Conservation (phyloP, 2,329 filamentous ascomycete genomes). For the Dactylonectria estremocensis region DNA sequence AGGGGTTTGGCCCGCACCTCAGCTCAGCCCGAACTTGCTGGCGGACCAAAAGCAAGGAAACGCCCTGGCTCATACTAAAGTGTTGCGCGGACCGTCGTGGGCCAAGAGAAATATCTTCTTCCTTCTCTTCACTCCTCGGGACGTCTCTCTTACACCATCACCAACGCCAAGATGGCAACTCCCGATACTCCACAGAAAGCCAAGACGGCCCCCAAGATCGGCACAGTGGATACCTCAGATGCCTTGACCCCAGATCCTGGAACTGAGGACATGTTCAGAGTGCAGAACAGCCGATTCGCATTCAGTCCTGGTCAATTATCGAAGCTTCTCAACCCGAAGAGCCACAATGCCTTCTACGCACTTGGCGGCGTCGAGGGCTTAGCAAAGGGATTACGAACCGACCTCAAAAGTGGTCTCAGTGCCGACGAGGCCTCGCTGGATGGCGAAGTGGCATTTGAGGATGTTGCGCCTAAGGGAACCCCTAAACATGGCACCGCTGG, state of each 20-base stretch:
- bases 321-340: slow-evolving; percentile 87
- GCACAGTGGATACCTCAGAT: slow-evolving; percentile 47
- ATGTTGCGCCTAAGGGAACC: slow-evolving; percentile 62
- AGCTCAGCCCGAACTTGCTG: slow-evolving; percentile 12
- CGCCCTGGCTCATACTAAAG: slow-evolving; percentile 10
- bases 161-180: slow-evolving; percentile 38
- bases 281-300: slow-evolving; percentile 86
- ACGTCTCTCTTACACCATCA: slow-evolving; percentile 21
- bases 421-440: slow-evolving; percentile 77
- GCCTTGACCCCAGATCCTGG: slow-evolving; percentile 71
- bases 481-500: slow-evolving; percentile 54
- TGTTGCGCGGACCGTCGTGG: background rate
- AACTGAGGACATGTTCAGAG: slow-evolving; percentile 79
- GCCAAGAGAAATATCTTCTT: background rate
- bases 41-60: slow-evolving; percentile 4
- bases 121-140: background rate
- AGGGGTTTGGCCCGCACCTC: slow-evolving; percentile 7
- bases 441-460: slow-evolving; percentile 77
- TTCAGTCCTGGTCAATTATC: slow-evolving; percentile 85
- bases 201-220: slow-evolving; percentile 33
- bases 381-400: slow-evolving; percentile 80
- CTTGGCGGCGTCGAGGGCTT: slow-evolving; percentile 81
- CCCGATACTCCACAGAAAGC: slow-evolving; percentile 33
- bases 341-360: slow-evolving; percentile 79
- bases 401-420: slow-evolving; percentile 76